Evolutionary conservation across 208 protist genomes (phyloP).

Genomic region (Leishmania mexicana): DNA sequence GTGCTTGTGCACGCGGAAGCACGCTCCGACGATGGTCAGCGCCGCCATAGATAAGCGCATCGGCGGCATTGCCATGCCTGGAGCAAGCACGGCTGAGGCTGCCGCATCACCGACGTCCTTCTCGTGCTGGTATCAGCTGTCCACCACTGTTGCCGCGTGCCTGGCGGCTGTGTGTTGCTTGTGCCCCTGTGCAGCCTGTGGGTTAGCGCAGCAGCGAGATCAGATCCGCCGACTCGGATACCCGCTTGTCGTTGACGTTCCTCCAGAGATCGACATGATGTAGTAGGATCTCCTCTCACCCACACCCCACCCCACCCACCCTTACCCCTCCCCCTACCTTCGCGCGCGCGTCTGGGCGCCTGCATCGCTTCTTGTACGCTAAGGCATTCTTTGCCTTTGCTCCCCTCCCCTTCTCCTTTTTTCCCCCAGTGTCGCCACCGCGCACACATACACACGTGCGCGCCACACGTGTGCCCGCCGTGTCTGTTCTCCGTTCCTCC

Average conservation of each 20-base stretch:
- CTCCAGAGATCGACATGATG: slow-evolving; percentile 30
- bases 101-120: neutral
- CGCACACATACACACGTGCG: neutral
- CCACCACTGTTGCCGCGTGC: slow-evolving; percentile 29
- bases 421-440: no score
- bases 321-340: neutral
- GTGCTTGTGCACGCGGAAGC: slow-evolving; percentile 3
- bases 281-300: neutral
- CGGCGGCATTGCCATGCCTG: neutral
- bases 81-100: neutral
- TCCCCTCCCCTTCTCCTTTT: neutral
- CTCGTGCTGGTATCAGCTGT: slow-evolving; percentile 38
- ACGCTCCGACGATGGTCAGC: neutral
- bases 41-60: neutral
- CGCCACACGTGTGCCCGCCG: neutral
- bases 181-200: slow-evolving; percentile 38
- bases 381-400: neutral
- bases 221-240: slow-evolving; percentile 42
- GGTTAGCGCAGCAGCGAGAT: slow-evolving; percentile 53
- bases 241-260: slow-evolving; percentile 32
- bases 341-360: neutral
- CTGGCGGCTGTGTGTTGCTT: slow-evolving; percentile 42
- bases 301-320: neutral
- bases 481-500: neutral
- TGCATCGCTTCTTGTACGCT: neutral